Percentiles rank a stretch among this genome's conserved stretches.
Evolutionary conservation across 331 rosid species (phyloP).

Genomic region (Malus hybrid): DNA sequence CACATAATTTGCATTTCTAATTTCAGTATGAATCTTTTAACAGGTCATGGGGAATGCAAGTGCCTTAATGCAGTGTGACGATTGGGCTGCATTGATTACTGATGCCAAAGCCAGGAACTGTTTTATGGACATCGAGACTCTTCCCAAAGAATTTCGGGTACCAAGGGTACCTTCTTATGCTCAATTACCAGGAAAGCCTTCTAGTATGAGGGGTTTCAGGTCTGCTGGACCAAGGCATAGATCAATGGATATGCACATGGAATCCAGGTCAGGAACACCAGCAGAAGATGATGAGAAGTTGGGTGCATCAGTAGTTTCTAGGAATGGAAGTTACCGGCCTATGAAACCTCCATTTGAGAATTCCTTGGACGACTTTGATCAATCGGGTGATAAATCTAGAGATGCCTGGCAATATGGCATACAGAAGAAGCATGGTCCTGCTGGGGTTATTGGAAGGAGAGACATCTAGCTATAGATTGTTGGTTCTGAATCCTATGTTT

Average conservation of each 20-base stretch:
- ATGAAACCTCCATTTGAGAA: slow-evolving; percentile 47
- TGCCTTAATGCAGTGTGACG: slow-evolving; percentile 80
- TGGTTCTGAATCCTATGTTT: slow-evolving; percentile 23
- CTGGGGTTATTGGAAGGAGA: slow-evolving; percentile 69
- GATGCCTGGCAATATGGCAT: slow-evolving; percentile 76
- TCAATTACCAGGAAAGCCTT: slow-evolving; percentile 54
- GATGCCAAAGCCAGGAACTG: slow-evolving; percentile 84
- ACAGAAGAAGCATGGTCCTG: slow-evolving; percentile 62
- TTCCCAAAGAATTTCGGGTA: slow-evolving; percentile 78
- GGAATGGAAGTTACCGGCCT: slow-evolving; percentile 76
- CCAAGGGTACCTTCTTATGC: slow-evolving; percentile 47
- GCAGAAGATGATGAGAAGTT: slow-evolving; percentile 82
- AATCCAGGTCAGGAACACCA: slow-evolving; percentile 67
- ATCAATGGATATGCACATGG: slow-evolving; percentile 63
- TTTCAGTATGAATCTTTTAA: slow-evolving; percentile 8
- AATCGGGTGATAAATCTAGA: slow-evolving; percentile 54
- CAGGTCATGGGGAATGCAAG: slow-evolving; percentile 98
- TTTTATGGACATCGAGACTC: slow-evolving; percentile 81
- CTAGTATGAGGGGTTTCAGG: slow-evolving; percentile 66
- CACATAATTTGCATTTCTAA: neutral
- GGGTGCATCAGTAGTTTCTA: slow-evolving; percentile 24
- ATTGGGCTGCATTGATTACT: slow-evolving; percentile 82
- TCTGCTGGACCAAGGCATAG: slow-evolving; percentile 75
- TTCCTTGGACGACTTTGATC: slow-evolving; percentile 57
- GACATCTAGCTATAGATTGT: slow-evolving; percentile 36